phyloP scores from a whole-genome alignment of 768 basidiomycete genomes.

The Boletus coccyginus region DNA sequence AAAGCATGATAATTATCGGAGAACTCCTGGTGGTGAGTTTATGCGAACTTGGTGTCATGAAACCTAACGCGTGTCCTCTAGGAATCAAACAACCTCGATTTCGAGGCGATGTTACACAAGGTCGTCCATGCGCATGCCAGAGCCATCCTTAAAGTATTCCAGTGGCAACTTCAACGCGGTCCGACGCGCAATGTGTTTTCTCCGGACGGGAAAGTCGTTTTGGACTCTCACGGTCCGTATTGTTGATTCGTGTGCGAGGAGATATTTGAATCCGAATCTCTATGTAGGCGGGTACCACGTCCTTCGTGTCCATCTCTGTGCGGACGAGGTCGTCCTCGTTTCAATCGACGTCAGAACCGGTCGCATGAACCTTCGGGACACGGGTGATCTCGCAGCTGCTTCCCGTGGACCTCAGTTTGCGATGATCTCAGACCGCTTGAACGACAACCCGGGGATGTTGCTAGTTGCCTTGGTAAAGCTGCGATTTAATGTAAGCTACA shows the following conservation, averaged over 20 bases:
- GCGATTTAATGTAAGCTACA: slow-evolving; percentile 55
- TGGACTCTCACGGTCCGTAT: slow-evolving; percentile 54
- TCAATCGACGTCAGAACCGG: slow-evolving; percentile 82
- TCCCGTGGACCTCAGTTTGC: slow-evolving; percentile 68
- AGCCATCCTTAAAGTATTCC: slow-evolving; percentile 57
- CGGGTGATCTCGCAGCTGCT: slow-evolving; percentile 74
- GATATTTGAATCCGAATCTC: slow-evolving; percentile 8
- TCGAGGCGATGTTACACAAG: slow-evolving; percentile 62
- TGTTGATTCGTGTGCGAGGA: neutral
- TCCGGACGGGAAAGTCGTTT: slow-evolving; percentile 52
- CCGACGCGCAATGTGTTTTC: slow-evolving; percentile 58
- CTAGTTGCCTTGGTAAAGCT: slow-evolving; percentile 55
- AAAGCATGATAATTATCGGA: slow-evolving; percentile 39
- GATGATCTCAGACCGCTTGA: slow-evolving; percentile 56
- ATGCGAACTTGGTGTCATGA: neutral
- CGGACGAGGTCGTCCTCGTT: slow-evolving; percentile 72
- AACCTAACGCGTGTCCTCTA: slow-evolving; percentile 15
- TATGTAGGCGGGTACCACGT: slow-evolving; percentile 51
- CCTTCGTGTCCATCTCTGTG: slow-evolving; percentile 68
- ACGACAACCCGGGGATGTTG: slow-evolving; percentile 63
- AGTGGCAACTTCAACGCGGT: slow-evolving; percentile 51
- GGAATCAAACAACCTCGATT: slow-evolving; percentile 71
- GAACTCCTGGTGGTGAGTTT: slow-evolving; percentile 57
- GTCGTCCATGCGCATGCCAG: slow-evolving; percentile 66
- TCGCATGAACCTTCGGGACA: slow-evolving; percentile 72